Evolutionary conservation across 192 early-diverging fungal species (phyloP), one percentile per base, ranked within the genome.

Genomic region (Piromyces sp.): DNA sequence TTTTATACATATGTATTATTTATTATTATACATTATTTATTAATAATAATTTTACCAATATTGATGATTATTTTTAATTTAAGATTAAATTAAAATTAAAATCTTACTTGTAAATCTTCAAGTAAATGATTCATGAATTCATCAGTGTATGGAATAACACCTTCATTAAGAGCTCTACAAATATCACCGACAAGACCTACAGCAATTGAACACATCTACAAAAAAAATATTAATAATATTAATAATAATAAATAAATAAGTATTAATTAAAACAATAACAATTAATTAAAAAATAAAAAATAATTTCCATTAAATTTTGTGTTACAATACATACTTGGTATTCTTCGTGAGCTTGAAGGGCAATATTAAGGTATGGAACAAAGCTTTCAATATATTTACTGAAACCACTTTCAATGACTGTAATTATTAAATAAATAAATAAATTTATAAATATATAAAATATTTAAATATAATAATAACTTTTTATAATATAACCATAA

Each of bases 131-230:
- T 87, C 95, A 99, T 99, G 82, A 96, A 93, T 31, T 88, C 87
- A 40, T 93, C 89, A 86, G 94, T 96, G 86, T 94, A 97, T n/a
- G 90, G 88, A 7, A 91, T 84, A n/a, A 93, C 88, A 58, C 88
- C 87, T 29, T 93, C 89, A 80, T 93, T 92, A 79, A 98, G 87
- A 16, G 93, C 89, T 58, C 98, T 94, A 88, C 94, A 96, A 83
- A 98, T 94, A 88, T 99, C 98, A 29, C 97, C 97, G 83, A 98
- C 95, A 31, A 97, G 84, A n/a, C 98, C 98, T 17, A 99, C 92
- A 7, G 96, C 94, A 83, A 98, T 97, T 19, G 92, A 88, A 85
- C 96, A 96, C 81, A 98, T 87, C 86, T 97, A 94, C 26, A 13
- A 14, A 14, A 31, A 30, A 14, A 36, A 7, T 30, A 29, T 29